Evolutionary conservation across 1,139 yeast genomes (phyloP), one percentile per base, ranked within the genome.

Genomic region (Blastobotrys niveus): DNA sequence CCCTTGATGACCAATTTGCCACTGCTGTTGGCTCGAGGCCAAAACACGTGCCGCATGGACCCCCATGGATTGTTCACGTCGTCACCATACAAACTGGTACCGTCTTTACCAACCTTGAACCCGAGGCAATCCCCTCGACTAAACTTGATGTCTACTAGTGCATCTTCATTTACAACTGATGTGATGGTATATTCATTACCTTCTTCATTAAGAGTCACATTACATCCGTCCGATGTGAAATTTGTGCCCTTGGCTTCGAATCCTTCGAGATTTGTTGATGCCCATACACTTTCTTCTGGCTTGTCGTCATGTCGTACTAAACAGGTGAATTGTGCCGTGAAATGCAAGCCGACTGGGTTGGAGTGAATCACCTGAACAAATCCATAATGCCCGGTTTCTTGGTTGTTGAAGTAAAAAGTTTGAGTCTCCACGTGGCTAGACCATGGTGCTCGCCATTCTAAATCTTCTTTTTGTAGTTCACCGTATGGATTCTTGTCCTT

Each of bases 361-460:
- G 96, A 88, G 65, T 89, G 96, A 61, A 91, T 91, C 52, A 91
- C 77, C 69, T 91, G 98, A 22, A 88, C 95, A 67, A 91, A 88
- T 0, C 97, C 97, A 46, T 76, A 70, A 60, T 79, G 72, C 2
- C 86, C 87, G 18, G 76, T 66, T 35, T 72, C 71, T 52, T 79
- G 66, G 56, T 80, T 79, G 34, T 79, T 72, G 66, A 87, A 87
- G 67, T 91, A 91, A 60, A 89, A 91, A 21, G 93, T 83, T 63
- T 84, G 94, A 15, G 98, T 91, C 68, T 91, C 98, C 38, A 91
- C 98, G 63, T 88, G 87, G 48, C 97, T 87, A 58, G 76, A 80
- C 39, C 73, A 69, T 15, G 96, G 96, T 30, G 73, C 69, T 48
- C 70, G 65, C 94, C 95, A 91, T 49, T 70, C 66, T 58, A 87